These are phyloP conservation scores for Colletotrichum filicis DNA, from an alignment of 2,329 filamentous ascomycete species.

Conservation along the genomic window DNA sequence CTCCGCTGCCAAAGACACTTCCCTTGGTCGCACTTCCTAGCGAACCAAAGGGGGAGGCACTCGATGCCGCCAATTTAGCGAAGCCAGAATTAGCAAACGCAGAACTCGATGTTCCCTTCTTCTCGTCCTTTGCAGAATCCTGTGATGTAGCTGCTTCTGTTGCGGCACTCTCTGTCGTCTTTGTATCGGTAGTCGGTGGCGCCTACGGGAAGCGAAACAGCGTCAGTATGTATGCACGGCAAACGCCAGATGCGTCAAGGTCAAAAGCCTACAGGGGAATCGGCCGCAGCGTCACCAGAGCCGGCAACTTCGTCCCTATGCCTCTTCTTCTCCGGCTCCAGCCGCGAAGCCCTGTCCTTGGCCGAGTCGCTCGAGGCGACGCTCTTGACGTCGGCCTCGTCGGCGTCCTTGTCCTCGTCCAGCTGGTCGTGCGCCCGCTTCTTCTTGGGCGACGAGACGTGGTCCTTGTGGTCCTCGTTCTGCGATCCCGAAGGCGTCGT, in stretches of 20 bases:
- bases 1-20: slow-evolving; percentile 56
- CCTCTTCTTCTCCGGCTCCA: slow-evolving; percentile 74
- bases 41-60: slow-evolving; percentile 72
- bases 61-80: slow-evolving; percentile 70
- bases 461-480: slow-evolving; percentile 57
- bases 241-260: neutral
- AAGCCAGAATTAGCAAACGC: slow-evolving; percentile 78
- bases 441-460: slow-evolving; percentile 72
- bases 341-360: slow-evolving; percentile 57
- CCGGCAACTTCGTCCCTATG: slow-evolving; percentile 63
- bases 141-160: slow-evolving; percentile 35
- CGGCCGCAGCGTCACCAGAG: neutral
- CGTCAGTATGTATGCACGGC: slow-evolving; percentile 8
- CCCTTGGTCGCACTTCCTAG: slow-evolving; percentile 58
- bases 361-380: slow-evolving; percentile 55
- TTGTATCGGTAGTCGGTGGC: slow-evolving; percentile 6
- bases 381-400: slow-evolving; percentile 56
- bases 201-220: neutral
- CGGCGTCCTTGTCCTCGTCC: slow-evolving; percentile 58
- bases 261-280: slow-evolving; percentile 15
- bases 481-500: slow-evolving; percentile 41
- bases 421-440: slow-evolving; percentile 69
- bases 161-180: slow-evolving; percentile 29
- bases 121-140: slow-evolving; percentile 28
- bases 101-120: slow-evolving; percentile 60